phyloP scores from a whole-genome alignment of 768 basidiomycete genomes.

The Coprinellus micaceus region DNA sequence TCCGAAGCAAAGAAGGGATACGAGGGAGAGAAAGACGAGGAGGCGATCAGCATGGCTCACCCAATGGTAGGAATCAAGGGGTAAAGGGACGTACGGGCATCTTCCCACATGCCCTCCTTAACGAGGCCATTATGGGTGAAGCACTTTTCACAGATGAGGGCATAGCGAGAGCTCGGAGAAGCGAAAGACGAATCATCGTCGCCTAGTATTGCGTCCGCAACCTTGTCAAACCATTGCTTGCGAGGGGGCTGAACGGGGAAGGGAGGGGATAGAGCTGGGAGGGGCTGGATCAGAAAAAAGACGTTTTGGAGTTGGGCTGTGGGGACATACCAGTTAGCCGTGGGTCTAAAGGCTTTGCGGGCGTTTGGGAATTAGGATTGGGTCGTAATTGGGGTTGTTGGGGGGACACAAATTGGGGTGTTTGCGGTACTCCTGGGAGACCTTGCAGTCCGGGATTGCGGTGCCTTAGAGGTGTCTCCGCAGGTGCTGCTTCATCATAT shows the following conservation, averaged over 20 bases:
- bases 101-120: slow-evolving; percentile 76
- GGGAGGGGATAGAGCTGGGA: slow-evolving; percentile 25
- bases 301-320: background rate
- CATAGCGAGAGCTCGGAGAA: slow-evolving; percentile 58
- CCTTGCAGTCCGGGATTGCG: slow-evolving; percentile 23
- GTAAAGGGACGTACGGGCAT: slow-evolving; percentile 60
- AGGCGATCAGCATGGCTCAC: background rate
- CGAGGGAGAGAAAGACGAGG: background rate
- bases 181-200: slow-evolving; percentile 55
- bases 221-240: slow-evolving; percentile 82
- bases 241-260: slow-evolving; percentile 45
- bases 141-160: slow-evolving; percentile 85
- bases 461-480: slow-evolving; percentile 41
- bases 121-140: slow-evolving; percentile 88
- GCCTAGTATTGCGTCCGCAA: slow-evolving; percentile 84
- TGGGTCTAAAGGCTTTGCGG: slow-evolving; percentile 22
- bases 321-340: slow-evolving; percentile 25
- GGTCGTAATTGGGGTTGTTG: slow-evolving; percentile 24
- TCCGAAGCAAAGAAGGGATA: background rate
- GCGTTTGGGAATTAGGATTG: slow-evolving; percentile 19
- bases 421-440: slow-evolving; percentile 16
- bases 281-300: slow-evolving; percentile 5
- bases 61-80: background rate
- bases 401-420: slow-evolving; percentile 28
- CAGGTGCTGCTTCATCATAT: slow-evolving; percentile 65